Evolutionary conservation across 257 asterid genomes (phyloP).

Genomic region (Verbena officinalis): DNA sequence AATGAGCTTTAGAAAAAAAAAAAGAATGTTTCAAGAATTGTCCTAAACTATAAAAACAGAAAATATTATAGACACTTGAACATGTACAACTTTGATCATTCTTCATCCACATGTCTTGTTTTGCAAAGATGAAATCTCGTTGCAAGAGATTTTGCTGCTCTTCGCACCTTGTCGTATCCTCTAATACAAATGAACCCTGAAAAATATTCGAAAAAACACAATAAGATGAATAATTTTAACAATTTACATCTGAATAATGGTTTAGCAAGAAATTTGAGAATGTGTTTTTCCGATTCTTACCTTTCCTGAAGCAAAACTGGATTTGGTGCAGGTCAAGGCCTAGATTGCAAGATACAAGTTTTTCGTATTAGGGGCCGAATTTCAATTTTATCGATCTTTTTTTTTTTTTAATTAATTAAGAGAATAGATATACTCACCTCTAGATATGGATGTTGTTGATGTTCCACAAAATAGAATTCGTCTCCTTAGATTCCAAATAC

Average conservation of each 20-base stretch:
- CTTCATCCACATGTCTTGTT: neutral
- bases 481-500: constrained; percentile 37
- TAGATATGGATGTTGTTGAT: constrained; percentile 45
- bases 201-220: neutral
- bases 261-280: neutral
- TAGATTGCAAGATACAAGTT: constrained; percentile 24
- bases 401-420: too few relatives aligned
- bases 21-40: too few relatives aligned
- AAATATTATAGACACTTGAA: too few relatives aligned
- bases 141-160: constrained; percentile 31
- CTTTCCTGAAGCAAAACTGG: constrained; percentile 23
- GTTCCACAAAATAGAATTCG: constrained; percentile 53
- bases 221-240: too few relatives aligned
- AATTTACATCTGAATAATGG: too few relatives aligned
- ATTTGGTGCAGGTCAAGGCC: constrained; percentile 35
- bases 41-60: too few relatives aligned
- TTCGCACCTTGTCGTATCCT: constrained; percentile 26
- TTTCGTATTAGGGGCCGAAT: too few relatives aligned
- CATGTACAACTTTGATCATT: too few relatives aligned
- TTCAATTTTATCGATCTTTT: too few relatives aligned
- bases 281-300: constrained; percentile 16
- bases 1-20: too few relatives aligned
- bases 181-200: constrained; percentile 44
- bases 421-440: constrained; percentile 41
- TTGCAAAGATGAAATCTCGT: constrained; percentile 29